These are phyloP conservation scores for Nasturtium officinale DNA, from an alignment of 345 rosid species.

Conservation along the genomic window DNA sequence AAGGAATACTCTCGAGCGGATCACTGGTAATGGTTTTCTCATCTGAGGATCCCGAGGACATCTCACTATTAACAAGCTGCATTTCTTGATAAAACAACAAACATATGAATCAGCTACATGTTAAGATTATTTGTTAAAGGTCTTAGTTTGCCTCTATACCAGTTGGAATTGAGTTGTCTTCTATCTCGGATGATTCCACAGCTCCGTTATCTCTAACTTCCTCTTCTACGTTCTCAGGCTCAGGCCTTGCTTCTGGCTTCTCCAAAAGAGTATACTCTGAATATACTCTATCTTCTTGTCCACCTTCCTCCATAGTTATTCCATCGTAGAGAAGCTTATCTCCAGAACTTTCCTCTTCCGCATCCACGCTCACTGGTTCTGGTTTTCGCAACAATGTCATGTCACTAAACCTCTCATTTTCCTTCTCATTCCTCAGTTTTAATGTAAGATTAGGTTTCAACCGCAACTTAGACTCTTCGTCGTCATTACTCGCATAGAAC, in stretches of 20 bases:
- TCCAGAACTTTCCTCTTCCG: conserved; percentile 38
- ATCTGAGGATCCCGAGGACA: conserved; percentile 35
- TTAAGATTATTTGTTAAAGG: conserved; percentile 7
- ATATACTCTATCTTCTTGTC: conserved; percentile 37
- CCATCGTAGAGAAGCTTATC: conserved; percentile 25
- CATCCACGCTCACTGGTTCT: conserved; percentile 40
- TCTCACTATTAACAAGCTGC: conserved; percentile 51
- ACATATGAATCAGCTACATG: conserved; percentile 34
- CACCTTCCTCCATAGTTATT: conserved; percentile 22
- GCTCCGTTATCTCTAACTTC: conserved; percentile 26
- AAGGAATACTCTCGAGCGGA: conserved; percentile 33
- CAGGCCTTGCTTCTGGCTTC: conserved; percentile 49
- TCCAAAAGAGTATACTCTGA: conserved; percentile 56
- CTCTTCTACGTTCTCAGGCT: conserved; percentile 37
- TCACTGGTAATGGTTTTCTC: conserved; percentile 40
- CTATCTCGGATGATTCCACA: conserved; percentile 34
- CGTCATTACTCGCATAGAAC: conserved; percentile 56
- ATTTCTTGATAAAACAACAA: conserved; percentile 56
- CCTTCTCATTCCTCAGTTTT: conserved; percentile 58
- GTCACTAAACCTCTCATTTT: conserved; percentile 72
- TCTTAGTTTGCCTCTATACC: conserved; percentile 24
- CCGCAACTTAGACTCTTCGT: conserved; percentile 61
- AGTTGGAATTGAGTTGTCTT: conserved; percentile 19
- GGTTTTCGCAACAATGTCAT: conserved; percentile 78
- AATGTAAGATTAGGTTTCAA: conserved; percentile 69